Evolutionary conservation across 192 early-diverging fungal genomes (phyloP).

Genomic region (Entrophospora sp.): DNA sequence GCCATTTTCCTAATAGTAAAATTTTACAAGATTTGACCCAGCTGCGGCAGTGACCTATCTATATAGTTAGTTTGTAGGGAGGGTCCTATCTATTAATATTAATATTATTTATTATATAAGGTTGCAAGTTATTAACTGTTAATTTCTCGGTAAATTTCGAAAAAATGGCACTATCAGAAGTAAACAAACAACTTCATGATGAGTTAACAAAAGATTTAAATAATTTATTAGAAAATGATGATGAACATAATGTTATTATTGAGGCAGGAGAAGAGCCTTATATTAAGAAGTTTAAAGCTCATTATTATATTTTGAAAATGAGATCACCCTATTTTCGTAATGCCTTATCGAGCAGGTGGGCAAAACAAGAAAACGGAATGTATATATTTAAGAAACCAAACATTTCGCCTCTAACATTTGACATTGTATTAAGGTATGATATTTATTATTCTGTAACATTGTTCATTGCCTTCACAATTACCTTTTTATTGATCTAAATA

Average conservation of each 20-base stretch:
- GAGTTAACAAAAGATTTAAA: background rate
- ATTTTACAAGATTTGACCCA: too few relatives aligned
- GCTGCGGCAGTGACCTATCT: too few relatives aligned
- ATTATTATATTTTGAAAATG: background rate
- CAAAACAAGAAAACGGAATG: background rate
- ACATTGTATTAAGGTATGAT: background rate
- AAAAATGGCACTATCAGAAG: too few relatives aligned
- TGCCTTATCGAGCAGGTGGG: slow-evolving; percentile 4
- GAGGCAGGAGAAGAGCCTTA: background rate
- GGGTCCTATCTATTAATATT: too few relatives aligned
- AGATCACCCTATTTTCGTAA: slow-evolving; percentile 11
- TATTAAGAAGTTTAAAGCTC: background rate
- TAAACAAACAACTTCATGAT: too few relatives aligned
- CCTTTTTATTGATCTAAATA: background rate
- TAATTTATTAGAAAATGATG: background rate
- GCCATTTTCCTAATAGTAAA: too few relatives aligned
- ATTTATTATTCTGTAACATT: background rate
- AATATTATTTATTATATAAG: too few relatives aligned
- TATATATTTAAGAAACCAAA: slow-evolving; percentile 4
- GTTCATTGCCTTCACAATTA: background rate
- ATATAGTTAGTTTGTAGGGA: too few relatives aligned
- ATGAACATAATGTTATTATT: background rate
- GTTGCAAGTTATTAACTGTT: too few relatives aligned
- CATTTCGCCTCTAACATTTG: background rate
- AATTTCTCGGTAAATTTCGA: too few relatives aligned